phyloP scores from a whole-genome alignment of 768 basidiomycete species.

The Trametes cubensis region DNA sequence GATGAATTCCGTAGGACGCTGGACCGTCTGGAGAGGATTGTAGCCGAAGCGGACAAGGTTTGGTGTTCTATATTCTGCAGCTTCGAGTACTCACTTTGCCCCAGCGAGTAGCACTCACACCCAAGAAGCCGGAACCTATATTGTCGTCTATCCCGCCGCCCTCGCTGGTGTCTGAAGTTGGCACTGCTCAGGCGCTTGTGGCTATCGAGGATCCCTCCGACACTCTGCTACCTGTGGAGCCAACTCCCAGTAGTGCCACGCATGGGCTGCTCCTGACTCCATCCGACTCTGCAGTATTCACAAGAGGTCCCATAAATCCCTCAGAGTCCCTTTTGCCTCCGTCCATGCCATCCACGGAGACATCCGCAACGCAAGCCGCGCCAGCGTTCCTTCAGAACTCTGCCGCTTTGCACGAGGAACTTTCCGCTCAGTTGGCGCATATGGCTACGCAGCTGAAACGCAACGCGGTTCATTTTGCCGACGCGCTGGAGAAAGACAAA shows the following conservation, averaged over 20 bases:
- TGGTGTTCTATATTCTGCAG: conserved; percentile 6
- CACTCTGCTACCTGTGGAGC: conserved; percentile 30
- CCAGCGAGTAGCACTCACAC: conserved; percentile 47
- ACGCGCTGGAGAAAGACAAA: conserved; percentile 73
- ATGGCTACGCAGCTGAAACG: conserved; percentile 90
- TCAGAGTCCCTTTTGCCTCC: conserved; percentile 34
- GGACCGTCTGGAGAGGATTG: conserved; percentile 55
- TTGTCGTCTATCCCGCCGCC: conserved; percentile 59
- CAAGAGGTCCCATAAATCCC: conserved; percentile 28
- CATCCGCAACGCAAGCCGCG: conserved; percentile 6
- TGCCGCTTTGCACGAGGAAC: conserved; percentile 69
- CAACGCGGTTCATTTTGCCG: conserved; percentile 80
- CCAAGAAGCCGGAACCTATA: conserved; percentile 47
- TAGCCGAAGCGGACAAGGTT: conserved; percentile 59
- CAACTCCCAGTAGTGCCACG: conserved; percentile 28
- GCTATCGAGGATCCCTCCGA: conserved; percentile 22
- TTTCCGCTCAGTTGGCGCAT: conserved; percentile 70
- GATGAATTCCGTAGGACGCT: conserved; percentile 52
- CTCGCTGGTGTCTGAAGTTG: conserved; percentile 19
- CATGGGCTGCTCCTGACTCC: conserved; percentile 47
- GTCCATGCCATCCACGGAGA: conserved; percentile 31
- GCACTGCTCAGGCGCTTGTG: conserved; percentile 25
- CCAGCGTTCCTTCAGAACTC: conserved; percentile 56
- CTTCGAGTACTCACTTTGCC: background rate
- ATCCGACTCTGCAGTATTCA: conserved; percentile 33